Evolutionary conservation across 2,329 filamentous ascomycete genomes (phyloP), one percentile per base, ranked within the genome.

Genomic region (Phialophora tarda): DNA sequence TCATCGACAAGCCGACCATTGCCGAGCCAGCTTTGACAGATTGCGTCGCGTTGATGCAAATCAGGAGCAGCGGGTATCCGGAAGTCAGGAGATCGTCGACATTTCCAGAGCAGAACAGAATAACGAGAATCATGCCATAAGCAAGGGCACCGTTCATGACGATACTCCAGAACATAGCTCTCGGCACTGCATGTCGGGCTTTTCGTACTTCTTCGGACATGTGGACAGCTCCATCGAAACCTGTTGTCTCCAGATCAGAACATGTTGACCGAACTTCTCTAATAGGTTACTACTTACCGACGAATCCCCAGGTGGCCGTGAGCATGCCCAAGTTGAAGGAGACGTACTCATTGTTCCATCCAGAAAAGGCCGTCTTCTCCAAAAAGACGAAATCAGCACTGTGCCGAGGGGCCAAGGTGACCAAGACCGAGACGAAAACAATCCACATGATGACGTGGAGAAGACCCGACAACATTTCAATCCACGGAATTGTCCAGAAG

Each of bases 281-380:
- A 4, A 3, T 11, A 21, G 6, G 7, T 2, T 44, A 76, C 73
- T 63, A 77, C 73, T 63, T 63, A 76, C 75, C 74, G 53, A 74
- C 71, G 44, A 77, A 77, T 0, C 72, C 71, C 71, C 76, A 77
- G 2, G 74, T 72, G 4, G 72, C 72, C 4, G 78, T 74, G 34
- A 79, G 65, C 24, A 80, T 70, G 0, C 79, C 79, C n/a, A 81
- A 66, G 28, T 78, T 77, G 69, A 74, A 81, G 4, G 74, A 71
- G 4, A 78, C 70, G 44, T 73, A 76, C 0, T 70, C 55, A 30
- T 75, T 77, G 54, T 71, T 61, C 78, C 77, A 80, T 6, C 75
- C 77, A 0, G 72, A 75, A 24, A 69, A 57, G 11, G 61, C 72
- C 65, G 10, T 71, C 71, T 62, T 73, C 69, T 28, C 71, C 26